Percentiles rank a stretch among this genome's conserved stretches.
Conservation (phyloP, 202 grass and related monocot genomes). For the Schoenoplectus tabernaemontani region DNA sequence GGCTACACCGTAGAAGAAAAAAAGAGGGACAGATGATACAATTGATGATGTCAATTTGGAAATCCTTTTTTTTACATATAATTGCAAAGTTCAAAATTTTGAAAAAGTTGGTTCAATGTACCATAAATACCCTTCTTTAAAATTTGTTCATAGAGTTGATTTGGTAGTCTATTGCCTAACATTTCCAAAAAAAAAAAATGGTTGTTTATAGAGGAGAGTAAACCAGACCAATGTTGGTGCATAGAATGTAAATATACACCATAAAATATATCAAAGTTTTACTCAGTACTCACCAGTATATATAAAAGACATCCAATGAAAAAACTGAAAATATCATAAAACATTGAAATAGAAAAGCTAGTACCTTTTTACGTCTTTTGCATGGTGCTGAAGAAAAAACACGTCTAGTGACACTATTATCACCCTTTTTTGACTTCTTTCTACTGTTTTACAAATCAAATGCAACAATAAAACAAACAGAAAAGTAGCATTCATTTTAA, state of each 20-base stretch:
- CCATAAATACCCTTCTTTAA: not conserved
- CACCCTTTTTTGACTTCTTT: slow-evolving; percentile 16
- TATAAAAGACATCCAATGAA: not conserved
- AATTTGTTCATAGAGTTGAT: not conserved
- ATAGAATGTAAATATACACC: not conserved
- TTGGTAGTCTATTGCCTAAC: not conserved
- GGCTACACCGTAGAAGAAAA: not conserved
- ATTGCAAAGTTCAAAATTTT: not conserved
- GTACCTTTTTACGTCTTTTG: slow-evolving; percentile 14
- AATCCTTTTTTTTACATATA: not conserved
- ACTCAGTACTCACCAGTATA: not conserved
- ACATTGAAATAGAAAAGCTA: not conserved
- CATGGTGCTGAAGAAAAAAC: slow-evolving; percentile 11
- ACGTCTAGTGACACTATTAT: not conserved
- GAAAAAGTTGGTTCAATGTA: not conserved
- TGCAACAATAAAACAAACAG: not conserved
- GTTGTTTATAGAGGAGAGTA: not conserved
- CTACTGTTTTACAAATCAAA: not conserved
- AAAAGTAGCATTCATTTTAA: not conserved
- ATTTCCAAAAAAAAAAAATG: not conserved
- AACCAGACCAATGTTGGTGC: not conserved
- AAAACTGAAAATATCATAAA: not conserved
- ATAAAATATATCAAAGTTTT: not conserved
- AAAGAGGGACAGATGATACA: not conserved
- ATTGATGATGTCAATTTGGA: not conserved